Evolutionary conservation across 2,329 filamentous ascomycete species (phyloP).

Genomic region (Fusarium coffeatum): DNA sequence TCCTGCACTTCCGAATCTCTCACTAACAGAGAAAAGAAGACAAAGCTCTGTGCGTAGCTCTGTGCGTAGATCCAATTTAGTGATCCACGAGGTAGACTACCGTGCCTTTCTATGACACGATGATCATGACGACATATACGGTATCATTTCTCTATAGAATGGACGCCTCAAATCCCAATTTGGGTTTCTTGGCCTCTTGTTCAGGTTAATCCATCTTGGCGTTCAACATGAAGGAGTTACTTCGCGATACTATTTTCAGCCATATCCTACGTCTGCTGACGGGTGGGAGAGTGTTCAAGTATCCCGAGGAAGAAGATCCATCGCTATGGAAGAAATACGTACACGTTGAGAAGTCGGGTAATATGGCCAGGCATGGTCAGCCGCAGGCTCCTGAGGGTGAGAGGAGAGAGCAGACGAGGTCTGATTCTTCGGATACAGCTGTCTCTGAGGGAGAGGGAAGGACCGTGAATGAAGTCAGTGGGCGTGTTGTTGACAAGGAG

Average conservation of each 20-base stretch:
- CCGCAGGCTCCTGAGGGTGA: neutral
- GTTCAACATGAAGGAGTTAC: neutral
- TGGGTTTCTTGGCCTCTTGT: neutral
- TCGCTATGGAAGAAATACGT: slow-evolving; percentile 16
- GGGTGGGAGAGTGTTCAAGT: slow-evolving; percentile 1
- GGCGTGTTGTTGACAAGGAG: neutral
- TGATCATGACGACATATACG: slow-evolving; percentile 1
- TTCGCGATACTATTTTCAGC: slow-evolving; percentile 11
- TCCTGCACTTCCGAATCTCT: neutral
- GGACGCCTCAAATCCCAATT: neutral
- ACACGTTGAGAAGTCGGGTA: slow-evolving; percentile 4
- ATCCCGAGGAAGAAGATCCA: slow-evolving; percentile 10
- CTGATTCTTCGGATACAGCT: neutral
- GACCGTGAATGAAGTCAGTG: neutral
- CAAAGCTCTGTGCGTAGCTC: neutral
- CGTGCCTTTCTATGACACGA: slow-evolving; percentile 4
- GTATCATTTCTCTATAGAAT: neutral
- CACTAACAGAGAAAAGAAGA: neutral
- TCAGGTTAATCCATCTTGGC: neutral
- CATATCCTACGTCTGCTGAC: slow-evolving; percentile 6
- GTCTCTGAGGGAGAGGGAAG: neutral
- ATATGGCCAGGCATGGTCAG: slow-evolving; percentile 8
- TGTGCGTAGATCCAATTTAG: neutral
- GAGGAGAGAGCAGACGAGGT: neutral
- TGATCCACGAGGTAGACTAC: neutral